Conservation (phyloP, 352 stramenopile species). For the Pythium scleroteichum region DNA sequence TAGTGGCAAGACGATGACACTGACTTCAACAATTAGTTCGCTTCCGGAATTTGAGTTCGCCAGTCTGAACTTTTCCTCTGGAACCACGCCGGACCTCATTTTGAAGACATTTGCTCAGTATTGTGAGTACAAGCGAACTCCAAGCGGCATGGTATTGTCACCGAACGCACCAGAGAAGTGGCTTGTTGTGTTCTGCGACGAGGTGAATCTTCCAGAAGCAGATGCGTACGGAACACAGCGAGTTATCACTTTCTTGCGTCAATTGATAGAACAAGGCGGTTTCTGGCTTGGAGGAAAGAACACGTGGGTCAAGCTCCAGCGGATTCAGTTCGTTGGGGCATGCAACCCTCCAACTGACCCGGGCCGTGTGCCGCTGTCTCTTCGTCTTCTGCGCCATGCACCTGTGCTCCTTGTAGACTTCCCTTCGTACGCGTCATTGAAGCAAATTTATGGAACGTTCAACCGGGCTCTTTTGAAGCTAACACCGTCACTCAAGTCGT, state of each 20-base stretch:
- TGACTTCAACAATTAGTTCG: slow-evolving; percentile 96
- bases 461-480: slow-evolving; percentile 98
- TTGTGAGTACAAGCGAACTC: slow-evolving; percentile 98
- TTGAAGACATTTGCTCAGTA: slow-evolving; percentile 99
- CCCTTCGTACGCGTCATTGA: slow-evolving; percentile 93
- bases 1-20: slow-evolving; percentile 99
- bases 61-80: slow-evolving; percentile 99
- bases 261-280: slow-evolving; percentile 97
- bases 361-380: slow-evolving; percentile 95
- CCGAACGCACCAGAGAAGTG: slow-evolving; percentile 95
- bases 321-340: slow-evolving; percentile 96
- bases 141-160: slow-evolving; percentile 95
- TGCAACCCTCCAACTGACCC: slow-evolving; percentile 99
- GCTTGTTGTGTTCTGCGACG: slow-evolving; percentile 99
- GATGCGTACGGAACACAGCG: slow-evolving; percentile 99
- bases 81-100: slow-evolving; percentile 98
- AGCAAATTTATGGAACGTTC: slow-evolving; percentile 99
- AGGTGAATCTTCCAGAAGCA: slow-evolving; percentile 99
- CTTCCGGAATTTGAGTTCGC: slow-evolving; percentile 98
- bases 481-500: slow-evolving; percentile 96
- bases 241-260: slow-evolving; percentile 99
- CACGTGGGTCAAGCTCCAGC: slow-evolving; percentile 90
- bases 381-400: slow-evolving; percentile 97
- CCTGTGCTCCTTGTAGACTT: slow-evolving; percentile 99
- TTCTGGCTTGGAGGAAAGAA: slow-evolving; percentile 89